Base-by-base conservation (phyloP, 352 stramenopile genomes). In the Globisporangium barbulae region DNA sequence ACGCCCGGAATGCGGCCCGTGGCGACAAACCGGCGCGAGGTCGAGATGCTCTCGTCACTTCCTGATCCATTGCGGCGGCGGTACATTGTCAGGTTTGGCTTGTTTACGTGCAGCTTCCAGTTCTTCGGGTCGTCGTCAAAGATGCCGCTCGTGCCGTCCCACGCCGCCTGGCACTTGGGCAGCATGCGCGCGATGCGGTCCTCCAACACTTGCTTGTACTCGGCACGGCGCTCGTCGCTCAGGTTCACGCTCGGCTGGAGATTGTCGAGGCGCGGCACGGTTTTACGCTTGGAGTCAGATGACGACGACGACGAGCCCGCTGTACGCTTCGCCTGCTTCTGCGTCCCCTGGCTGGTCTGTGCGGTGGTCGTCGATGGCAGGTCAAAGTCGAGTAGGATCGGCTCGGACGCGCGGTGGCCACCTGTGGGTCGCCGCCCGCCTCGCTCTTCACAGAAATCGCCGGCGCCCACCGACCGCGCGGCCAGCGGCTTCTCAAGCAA, bases 61-160 rank as follows among this genome's bases (percentile, higher is more conserved):
- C 39, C 21, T 1, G 58, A 33, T 5, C 45, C 19, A 25, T 44
- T 28, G 44, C 60, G 65, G 12, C 54, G 69, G 47, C 44, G 70
- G 69, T 87, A 89, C 31, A 89, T 60, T 0, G 76, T 71, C 22
- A 89, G 57, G 42, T 87, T 70, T 0, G 79, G 76, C 57, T 84
- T 85, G 31, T 72, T 68, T 30, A 69, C 73, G 63, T 87, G 79
- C n/a, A 89, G 70, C 50, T 89, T 89, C 79, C 79, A 89, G 41
- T 78, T 68, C 68, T 83, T 81, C 3, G 74, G 76, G 62, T 81
- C 69, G 63, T 85, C 79, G 63, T 83, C 78, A 37, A 85, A 83
- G 55, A 88, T 84, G 55, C 82, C 76, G 61, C 80, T 82, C 47
- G 67, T 80, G 44, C 78, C 78, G 61, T 83, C 70, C 78, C 78